These are phyloP conservation scores for Phlebopus sp. DNA, from an alignment of 1,284 basidiomycete species.

Conservation along the genomic window DNA sequence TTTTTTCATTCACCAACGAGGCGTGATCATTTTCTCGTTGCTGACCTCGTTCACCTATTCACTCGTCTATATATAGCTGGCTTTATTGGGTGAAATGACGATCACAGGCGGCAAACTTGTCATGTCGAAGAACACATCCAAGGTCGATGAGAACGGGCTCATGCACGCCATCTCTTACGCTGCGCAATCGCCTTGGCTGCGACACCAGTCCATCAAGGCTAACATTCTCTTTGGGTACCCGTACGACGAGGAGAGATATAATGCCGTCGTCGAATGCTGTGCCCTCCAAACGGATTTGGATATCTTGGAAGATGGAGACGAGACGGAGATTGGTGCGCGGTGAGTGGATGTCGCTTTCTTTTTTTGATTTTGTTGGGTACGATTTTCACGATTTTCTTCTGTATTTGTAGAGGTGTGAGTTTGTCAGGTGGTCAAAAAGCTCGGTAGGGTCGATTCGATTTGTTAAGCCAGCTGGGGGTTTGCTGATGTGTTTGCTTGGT, in stretches of 20 bases:
- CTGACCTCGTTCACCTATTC: too few relatives aligned
- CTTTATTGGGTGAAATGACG: conserved; percentile 34
- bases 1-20: not conserved
- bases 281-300: conserved; percentile 58
- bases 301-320: conserved; percentile 42
- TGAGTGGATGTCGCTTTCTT: conserved; percentile 5
- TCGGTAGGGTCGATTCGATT: conserved; percentile 27
- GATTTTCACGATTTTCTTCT: too few relatives aligned
- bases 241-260: conserved; percentile 41
- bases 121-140: conserved; percentile 41
- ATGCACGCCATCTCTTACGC: conserved; percentile 55
- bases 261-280: conserved; percentile 53
- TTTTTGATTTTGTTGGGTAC: too few relatives aligned
- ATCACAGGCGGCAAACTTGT: conserved; percentile 29
- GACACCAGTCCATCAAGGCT: conserved; percentile 42
- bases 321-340: conserved; percentile 35
- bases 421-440: conserved; percentile 56
- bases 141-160: conserved; percentile 41
- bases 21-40: not conserved
- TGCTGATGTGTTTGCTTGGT: conserved; percentile 1
- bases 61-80: too few relatives aligned
- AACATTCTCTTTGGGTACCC: conserved; percentile 49
- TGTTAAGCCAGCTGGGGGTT: not conserved
- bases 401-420: conserved; percentile 41
- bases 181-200: conserved; percentile 61